phyloP scores from a whole-genome alignment of 1,139 yeast genomes.

The Eremothecium gossypii region DNA sequence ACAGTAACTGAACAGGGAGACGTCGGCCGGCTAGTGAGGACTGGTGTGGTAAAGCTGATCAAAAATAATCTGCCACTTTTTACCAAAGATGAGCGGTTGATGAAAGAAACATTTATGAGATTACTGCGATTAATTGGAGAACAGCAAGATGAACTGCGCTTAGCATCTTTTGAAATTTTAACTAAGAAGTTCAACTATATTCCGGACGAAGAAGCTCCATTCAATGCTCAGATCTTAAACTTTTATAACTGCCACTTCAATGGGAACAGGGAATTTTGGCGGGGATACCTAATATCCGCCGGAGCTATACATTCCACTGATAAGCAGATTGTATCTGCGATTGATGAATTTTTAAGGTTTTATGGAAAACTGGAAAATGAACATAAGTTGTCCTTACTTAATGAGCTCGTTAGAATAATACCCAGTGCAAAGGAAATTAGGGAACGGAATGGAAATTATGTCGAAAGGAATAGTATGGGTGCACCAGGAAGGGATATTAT shows the following conservation, averaged over 20 bases:
- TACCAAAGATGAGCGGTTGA: constrained; percentile 8
- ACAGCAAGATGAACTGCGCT: constrained; percentile 36
- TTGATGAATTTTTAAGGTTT: constrained; percentile 36
- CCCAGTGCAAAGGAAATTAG: constrained; percentile 15
- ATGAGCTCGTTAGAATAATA: constrained; percentile 15
- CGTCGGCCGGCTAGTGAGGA: constrained; percentile 67
- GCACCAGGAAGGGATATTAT: constrained; percentile 11
- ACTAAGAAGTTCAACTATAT: constrained; percentile 3
- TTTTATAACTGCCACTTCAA: constrained; percentile 11
- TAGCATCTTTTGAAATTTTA: constrained; percentile 15
- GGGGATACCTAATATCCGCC: constrained; percentile 46
- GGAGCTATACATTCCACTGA: constrained; percentile 56
- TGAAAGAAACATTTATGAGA: constrained; percentile 23
- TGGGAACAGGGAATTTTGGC: constrained; percentile 37
- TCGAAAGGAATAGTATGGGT: constrained; percentile 7
- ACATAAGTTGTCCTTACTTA: constrained; percentile 13
- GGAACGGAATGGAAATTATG: background rate
- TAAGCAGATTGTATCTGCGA: constrained; percentile 37
- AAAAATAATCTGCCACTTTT: constrained; percentile 24
- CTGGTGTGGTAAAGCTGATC: constrained; percentile 39
- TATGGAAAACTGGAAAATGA: constrained; percentile 20
- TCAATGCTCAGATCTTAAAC: constrained; percentile 12
- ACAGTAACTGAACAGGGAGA: constrained; percentile 65
- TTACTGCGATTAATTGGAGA: constrained; percentile 52
- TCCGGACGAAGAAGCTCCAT: background rate